Evolutionary conservation across 2,329 filamentous ascomycete genomes (phyloP), one percentile per base, ranked within the genome.

Genomic region (Rasamsonia emersonii): DNA sequence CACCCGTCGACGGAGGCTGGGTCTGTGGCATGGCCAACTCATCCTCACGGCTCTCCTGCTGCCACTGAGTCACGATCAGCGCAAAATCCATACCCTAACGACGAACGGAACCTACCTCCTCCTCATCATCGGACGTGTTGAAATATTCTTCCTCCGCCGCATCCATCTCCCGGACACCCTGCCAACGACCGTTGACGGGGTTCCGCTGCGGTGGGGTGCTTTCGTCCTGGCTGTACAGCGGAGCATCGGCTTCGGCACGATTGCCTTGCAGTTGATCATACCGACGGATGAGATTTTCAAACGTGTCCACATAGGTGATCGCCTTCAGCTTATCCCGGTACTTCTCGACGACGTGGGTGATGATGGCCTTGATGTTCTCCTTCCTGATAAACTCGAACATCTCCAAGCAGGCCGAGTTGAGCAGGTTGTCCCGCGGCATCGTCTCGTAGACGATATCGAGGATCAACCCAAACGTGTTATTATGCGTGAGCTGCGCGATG

Each of bases 401-500:
- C 51, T 98, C 91, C 7, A 96, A 70, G 47, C 86, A 94, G 6
- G 88, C 89, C 1, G 89, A 96, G 56, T 91, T 93, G 18, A 96
- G 70, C 3, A 98, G 70, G 46, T 95, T 96, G 57, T 98, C 89
- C 24, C 86, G 77, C 1, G 88, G 85, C 74, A 95, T 82, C 0
- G 86, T 91, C 43, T 83, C 76, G 34, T 82, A 73, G 19, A 96
- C 73, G 21, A 95, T 79, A 44, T 91, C 77, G 9, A 98, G 67
- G 19, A 96, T 83, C 1, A 86, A 82, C 24, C 82, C 83, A 37
- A 96, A 78, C 0, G 91, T 76, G 38, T 79, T 76, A 53, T 88
- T 82, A 44, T 86, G 77, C 16, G 80, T 82, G 46, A 96, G 74
- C 46, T 94, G 81, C 33, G 79, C 81, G 49, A 86, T 79, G 55